Evolutionary conservation across 768 basidiomycete genomes (phyloP), one percentile per base, ranked within the genome.

Genomic region (Hericium rajendrae): DNA sequence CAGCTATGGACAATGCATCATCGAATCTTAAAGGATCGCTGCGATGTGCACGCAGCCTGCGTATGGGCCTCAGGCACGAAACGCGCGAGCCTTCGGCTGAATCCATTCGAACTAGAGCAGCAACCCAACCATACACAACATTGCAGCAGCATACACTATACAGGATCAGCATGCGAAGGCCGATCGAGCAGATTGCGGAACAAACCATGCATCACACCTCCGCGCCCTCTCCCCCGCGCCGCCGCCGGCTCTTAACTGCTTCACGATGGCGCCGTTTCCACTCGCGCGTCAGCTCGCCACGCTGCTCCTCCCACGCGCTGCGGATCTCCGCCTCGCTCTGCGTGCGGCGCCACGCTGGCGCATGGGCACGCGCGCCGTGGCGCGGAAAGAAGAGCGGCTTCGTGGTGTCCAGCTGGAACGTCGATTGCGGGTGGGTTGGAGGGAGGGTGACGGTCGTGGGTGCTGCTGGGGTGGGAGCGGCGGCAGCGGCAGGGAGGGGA

Each of bases 231-330:
- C 75, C 78, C 20, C 71, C 77, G 62, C 80, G 78, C 59, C 84
- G 72, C 61, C 79, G 71, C 60, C 75, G 77, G 20, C 79, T 73
- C 70, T 89, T 88, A 50, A 80, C 78, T 12, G 88, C 90, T 64
- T 91, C 90, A 58, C 84, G 78, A 70, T 82, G 83, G 51, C 86
- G 70, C 64, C 81, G 80, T 72, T 88, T 90, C 89, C 90, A 91
- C 51, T 81, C 86, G 59, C 70, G 74, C 54, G 90, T 91, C 68
- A 91, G 68, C 53, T 82, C 80, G 0, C 74, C 76, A 64, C 84
- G 86, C 48, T 74, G 71, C 18, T 73, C 78, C 64, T 91, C 88
- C 88, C 91, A 91, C 26, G 26, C 26, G 26, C 26, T 26, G 26
- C 78, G 75, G 38, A 89, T 86, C 63, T 83, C 81, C n/a, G 81